phyloP scores from a whole-genome alignment of 257 asterid genomes.

The Solanum habrochaites region DNA sequence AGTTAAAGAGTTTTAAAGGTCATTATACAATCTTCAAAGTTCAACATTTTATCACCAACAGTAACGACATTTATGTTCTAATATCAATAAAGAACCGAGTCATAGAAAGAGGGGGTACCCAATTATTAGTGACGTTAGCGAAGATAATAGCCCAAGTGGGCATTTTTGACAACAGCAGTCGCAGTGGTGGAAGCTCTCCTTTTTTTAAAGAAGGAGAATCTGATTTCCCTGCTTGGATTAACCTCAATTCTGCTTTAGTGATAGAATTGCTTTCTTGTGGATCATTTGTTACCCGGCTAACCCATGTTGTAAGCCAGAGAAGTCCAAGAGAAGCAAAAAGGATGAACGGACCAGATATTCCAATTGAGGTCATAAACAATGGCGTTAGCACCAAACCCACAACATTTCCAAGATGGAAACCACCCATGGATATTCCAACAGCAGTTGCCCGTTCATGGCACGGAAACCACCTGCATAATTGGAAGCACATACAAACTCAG shows the following conservation, averaged over 20 bases:
- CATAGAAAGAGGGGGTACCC: conserved; percentile 30
- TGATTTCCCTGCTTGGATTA: conserved; percentile 79
- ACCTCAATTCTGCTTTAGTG: conserved; percentile 48
- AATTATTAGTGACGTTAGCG: conserved; percentile 77
- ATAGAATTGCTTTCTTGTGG: conserved; percentile 59
- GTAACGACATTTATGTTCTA: not conserved
- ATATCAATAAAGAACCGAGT: not conserved
- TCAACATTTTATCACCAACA: not conserved
- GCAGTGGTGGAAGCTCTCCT: conserved; percentile 51
- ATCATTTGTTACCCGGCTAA: conserved; percentile 39
- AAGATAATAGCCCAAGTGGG: conserved; percentile 91
- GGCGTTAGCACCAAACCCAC: conserved; percentile 85
- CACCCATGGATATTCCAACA: conserved; percentile 95
- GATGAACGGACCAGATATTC: conserved; percentile 73
- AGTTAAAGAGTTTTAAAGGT: not conserved
- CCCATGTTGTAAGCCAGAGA: conserved; percentile 74
- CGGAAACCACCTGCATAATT: conserved; percentile 70
- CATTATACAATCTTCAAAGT: not conserved
- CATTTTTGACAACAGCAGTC: conserved; percentile 58
- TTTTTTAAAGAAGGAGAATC: conserved; percentile 36
- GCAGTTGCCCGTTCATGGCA: conserved; percentile 83
- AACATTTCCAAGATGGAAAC: conserved; percentile 88
- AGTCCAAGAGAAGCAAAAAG: conserved; percentile 78
- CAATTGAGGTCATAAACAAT: conserved; percentile 48
- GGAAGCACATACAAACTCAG: not conserved